phyloP scores from a whole-genome alignment of 768 basidiomycete species.

The Agaricus sinodeliciosus region DNA sequence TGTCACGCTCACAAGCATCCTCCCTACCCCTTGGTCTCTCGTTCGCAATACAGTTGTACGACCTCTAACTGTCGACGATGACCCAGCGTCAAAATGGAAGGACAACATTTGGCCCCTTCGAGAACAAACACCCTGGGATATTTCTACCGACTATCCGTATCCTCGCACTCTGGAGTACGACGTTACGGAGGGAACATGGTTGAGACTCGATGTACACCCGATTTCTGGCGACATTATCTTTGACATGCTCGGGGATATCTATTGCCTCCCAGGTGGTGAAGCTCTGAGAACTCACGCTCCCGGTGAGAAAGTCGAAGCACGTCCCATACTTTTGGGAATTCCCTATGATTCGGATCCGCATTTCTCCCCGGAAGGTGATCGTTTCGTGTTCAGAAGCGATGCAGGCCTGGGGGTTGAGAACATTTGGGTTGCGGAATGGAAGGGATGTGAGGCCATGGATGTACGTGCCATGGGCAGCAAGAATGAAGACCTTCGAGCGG shows the following conservation, averaged over 20 bases:
- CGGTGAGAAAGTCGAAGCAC: conserved; percentile 31
- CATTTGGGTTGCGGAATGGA: conserved; percentile 66
- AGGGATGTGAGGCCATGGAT: conserved; percentile 57
- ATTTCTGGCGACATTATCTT: conserved; percentile 64
- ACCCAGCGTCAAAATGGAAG: conserved; percentile 34
- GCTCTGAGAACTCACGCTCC: conserved; percentile 14
- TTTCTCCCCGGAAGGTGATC: conserved; percentile 62
- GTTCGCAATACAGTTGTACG: conserved; percentile 18
- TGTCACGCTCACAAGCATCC: conserved; percentile 24
- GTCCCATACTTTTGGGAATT: conserved; percentile 55
- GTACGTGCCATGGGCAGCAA: conserved; percentile 28
- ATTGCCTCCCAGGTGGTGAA: conserved; percentile 51
- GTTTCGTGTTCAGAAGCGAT: conserved; percentile 65
- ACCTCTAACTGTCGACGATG: conserved; percentile 13
- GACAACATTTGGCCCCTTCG: conserved; percentile 61
- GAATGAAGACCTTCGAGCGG: conserved; percentile 25
- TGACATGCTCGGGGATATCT: conserved; percentile 70
- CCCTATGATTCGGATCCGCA: conserved; percentile 69
- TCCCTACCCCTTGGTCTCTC: conserved; percentile 29
- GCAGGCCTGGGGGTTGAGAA: conserved; percentile 70
- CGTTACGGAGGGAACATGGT: conserved; percentile 70
- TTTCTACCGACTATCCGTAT: conserved; percentile 69
- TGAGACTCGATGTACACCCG: conserved; percentile 70
- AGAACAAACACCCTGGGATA: conserved; percentile 58
- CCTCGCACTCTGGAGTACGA: conserved; percentile 62